Percentiles rank a stretch among this genome's conserved stretches.
Conservation (phyloP, 169 alveolate genomes). For the Ichthyophthirius multifiliis region DNA sequence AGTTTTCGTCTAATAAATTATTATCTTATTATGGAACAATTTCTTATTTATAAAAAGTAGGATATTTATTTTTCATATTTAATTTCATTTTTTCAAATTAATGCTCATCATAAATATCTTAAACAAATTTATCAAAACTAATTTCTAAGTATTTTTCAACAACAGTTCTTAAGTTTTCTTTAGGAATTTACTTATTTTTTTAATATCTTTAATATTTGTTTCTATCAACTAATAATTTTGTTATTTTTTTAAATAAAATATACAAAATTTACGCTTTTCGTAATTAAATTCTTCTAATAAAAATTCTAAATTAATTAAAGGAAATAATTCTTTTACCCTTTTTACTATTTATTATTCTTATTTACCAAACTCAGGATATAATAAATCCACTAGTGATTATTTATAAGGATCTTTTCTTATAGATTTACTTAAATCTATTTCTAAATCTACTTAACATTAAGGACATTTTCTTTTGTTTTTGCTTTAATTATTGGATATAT, state of each 20-base stretch:
- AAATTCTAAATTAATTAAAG: background rate
- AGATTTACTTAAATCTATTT: background rate
- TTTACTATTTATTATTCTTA: background rate
- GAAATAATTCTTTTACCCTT: background rate
- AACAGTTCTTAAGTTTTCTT: background rate
- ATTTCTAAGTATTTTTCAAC: background rate
- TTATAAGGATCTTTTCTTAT: constrained; percentile 1
- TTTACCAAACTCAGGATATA: background rate
- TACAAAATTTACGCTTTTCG: background rate
- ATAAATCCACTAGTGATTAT: background rate
- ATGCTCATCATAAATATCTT: background rate
- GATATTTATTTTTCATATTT: background rate
- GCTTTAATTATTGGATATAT: background rate
- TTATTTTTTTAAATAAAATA: background rate
- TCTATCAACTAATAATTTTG: background rate
- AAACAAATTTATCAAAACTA: background rate
- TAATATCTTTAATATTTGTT: background rate
- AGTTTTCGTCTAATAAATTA: too few relatives aligned
- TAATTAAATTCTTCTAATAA: background rate
- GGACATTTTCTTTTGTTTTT: constrained; percentile 7
- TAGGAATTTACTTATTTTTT: background rate
- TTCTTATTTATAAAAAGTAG: background rate
- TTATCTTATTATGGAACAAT: background rate
- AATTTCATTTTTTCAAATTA: background rate
- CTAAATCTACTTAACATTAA: background rate